Percentiles rank a stretch among this genome's conserved stretches.
These are phyloP conservation scores for Xylaria grammica DNA, from an alignment of 495 filamentous ascomycete genomes.

Conservation along the genomic window DNA sequence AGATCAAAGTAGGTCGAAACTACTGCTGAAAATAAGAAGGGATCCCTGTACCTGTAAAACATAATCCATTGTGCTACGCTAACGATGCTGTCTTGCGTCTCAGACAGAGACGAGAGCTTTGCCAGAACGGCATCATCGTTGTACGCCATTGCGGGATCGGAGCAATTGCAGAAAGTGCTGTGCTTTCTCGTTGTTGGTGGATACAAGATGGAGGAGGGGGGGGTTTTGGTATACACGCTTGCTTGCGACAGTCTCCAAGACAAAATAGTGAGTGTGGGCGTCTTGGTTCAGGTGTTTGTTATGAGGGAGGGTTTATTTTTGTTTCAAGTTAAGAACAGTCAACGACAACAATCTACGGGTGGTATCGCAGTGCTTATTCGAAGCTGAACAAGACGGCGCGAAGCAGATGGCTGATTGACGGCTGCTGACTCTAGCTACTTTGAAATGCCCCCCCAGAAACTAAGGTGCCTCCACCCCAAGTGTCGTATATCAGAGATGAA, in stretches of 20 bases:
- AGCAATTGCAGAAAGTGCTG: not conserved
- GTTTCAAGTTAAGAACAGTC: slow-evolving; percentile 21
- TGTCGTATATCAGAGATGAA: slow-evolving; percentile 11
- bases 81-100: slow-evolving; percentile 94
- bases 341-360: slow-evolving; percentile 25
- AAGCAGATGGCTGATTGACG: slow-evolving; percentile 22
- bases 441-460: slow-evolving; percentile 17
- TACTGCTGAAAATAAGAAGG: not conserved
- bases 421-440: slow-evolving; percentile 27
- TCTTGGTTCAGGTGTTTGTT: not conserved
- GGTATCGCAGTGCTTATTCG: slow-evolving; percentile 11
- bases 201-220: not conserved
- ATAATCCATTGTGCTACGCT: slow-evolving; percentile 98
- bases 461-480: slow-evolving; percentile 5
- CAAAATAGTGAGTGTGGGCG: not conserved
- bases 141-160: slow-evolving; percentile 72
- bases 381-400: slow-evolving; percentile 1
- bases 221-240: not conserved
- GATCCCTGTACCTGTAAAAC: slow-evolving; percentile 83
- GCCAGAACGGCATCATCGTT: slow-evolving; percentile 91
- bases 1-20: not conserved
- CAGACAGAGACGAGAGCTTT: slow-evolving; percentile 92
- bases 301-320: slow-evolving; percentile 9
- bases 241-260: no score
- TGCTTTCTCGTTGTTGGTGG: not conserved